Base-by-base conservation (phyloP, 352 stramenopile genomes). In the Pythium brassicae region DNA sequence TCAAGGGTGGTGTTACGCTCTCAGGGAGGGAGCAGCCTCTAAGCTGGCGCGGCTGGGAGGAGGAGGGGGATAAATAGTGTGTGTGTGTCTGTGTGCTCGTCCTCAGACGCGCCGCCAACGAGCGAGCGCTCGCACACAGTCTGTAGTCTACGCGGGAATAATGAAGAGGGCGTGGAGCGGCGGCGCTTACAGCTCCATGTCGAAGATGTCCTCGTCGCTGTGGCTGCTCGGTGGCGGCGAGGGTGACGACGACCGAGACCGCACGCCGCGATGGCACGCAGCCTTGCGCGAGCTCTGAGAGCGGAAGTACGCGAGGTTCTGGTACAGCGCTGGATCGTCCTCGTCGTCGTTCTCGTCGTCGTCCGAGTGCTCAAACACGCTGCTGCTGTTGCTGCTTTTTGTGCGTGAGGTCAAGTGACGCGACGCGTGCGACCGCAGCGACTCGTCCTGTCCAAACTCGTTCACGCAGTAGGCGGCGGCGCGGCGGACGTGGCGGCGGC, bases 111-210 rank as follows among this genome's bases (percentile, higher is more conserved):
- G n/a, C n/a, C n/a, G n/a, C n/a, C n/a, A n/a, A n/a, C n/a, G n/a
- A n/a, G n/a, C n/a, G n/a, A n/a, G n/a, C n/a, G n/a, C n/a, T n/a
- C n/a, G n/a, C n/a, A n/a, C n/a, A n/a, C n/a, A n/a, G n/a, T n/a
- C n/a, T n/a, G n/a, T n/a, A n/a, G n/a, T n/a, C n/a, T n/a, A n/a
- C n/a, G n/a, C n/a, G n/a, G n/a, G n/a, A n/a, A n/a, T n/a, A n/a
- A n/a, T n/a, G n/a, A n/a, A n/a, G n/a, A n/a, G n/a, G n/a, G n/a
- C n/a, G n/a, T n/a, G n/a, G n/a, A n/a, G n/a, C n/a, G n/a, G n/a
- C n/a, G n/a, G n/a, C n/a, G n/a, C 32, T 71, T 58, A 89, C 50
- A 89, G 62, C 58, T 89, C 78, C 76, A 87, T 78, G 59, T 77
- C 71, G 37, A 89, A 89, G 53, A 89, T 89, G 23, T 86, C 66